phyloP scores from a whole-genome alignment of 257 asterid genomes.

The Solanum boliviense region DNA sequence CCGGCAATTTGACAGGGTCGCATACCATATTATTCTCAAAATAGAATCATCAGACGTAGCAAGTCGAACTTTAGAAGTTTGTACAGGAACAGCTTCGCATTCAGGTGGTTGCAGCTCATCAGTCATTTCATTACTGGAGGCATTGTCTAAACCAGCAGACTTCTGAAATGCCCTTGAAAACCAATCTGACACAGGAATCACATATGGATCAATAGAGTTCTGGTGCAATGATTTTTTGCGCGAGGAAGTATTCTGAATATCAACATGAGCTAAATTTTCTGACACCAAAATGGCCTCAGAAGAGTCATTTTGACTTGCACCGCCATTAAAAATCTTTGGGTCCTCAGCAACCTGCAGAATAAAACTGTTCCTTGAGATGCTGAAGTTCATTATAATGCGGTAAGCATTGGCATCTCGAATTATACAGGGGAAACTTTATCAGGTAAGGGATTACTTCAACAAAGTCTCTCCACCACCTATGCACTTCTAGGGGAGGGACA shows the following conservation, averaged over 20 bases:
- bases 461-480: neutral
- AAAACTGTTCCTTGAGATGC: neutral
- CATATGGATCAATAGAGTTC: slow-evolving; percentile 9
- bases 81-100: slow-evolving; percentile 31
- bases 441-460: neutral
- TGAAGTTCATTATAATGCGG: neutral
- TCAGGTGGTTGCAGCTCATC: slow-evolving; percentile 56
- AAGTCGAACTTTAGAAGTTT: slow-evolving; percentile 11
- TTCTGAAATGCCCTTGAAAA: slow-evolving; percentile 37
- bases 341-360: slow-evolving; percentile 36
- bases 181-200: slow-evolving; percentile 17
- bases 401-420: neutral
- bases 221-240: slow-evolving; percentile 10
- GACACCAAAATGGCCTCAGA: slow-evolving; percentile 17
- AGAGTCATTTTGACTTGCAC: slow-evolving; percentile 22
- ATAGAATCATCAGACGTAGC: slow-evolving; percentile 21
- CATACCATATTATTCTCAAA: slow-evolving; percentile 33
- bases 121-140: slow-evolving; percentile 15
- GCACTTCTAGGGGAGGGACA: neutral
- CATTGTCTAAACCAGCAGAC: slow-evolving; percentile 31
- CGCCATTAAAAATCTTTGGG: slow-evolving; percentile 13
- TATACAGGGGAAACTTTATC: neutral
- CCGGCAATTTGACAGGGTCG: slow-evolving; percentile 55
- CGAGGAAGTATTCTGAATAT: slow-evolving; percentile 16
- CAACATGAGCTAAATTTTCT: slow-evolving; percentile 14